These are phyloP conservation scores for Jamesozyma piceae DNA, from an alignment of 805 yeast genomes.

Conservation along the genomic window DNA sequence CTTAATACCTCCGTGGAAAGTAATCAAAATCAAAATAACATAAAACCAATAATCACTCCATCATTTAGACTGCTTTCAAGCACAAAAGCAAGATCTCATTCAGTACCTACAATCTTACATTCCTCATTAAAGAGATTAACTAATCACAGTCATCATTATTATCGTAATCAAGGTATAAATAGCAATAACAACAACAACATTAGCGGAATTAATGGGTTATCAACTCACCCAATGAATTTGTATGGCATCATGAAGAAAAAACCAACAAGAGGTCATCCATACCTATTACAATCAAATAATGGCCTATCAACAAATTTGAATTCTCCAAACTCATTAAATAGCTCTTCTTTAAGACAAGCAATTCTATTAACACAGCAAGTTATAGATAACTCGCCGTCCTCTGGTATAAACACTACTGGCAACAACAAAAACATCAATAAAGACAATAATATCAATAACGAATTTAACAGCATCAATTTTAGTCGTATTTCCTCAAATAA, in stretches of 20 bases:
- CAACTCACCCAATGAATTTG: slow-evolving; percentile 5
- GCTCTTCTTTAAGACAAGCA: slow-evolving; percentile 6
- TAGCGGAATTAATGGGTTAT: slow-evolving; percentile 1
- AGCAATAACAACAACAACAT: slow-evolving; percentile 6
- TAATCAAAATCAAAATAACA: not conserved
- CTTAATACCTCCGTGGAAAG: not conserved
- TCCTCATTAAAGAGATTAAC: slow-evolving; percentile 25
- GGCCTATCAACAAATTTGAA: slow-evolving; percentile 1
- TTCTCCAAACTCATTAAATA: slow-evolving; percentile 1
- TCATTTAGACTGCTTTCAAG: slow-evolving; percentile 7
- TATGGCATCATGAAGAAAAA: slow-evolving; percentile 10
- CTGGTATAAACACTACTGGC: not conserved
- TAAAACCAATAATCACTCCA: not conserved
- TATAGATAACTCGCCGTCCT: slow-evolving; percentile 1
- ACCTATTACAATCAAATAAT: slow-evolving; percentile 2
- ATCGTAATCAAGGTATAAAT: not conserved
- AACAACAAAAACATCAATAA: slow-evolving; percentile 3
- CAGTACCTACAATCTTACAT: slow-evolving; percentile 29
- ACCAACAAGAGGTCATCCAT: slow-evolving; percentile 4
- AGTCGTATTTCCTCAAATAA: slow-evolving; percentile 1
- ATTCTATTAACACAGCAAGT: slow-evolving; percentile 7
- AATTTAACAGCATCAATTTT: no score
- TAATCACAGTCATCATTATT: slow-evolving; percentile 1
- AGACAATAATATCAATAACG: not conserved
- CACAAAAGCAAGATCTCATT: slow-evolving; percentile 25